These are phyloP conservation scores for Botryotinia calthae DNA, from an alignment of 2,329 filamentous ascomycete species.

Conservation along the genomic window DNA sequence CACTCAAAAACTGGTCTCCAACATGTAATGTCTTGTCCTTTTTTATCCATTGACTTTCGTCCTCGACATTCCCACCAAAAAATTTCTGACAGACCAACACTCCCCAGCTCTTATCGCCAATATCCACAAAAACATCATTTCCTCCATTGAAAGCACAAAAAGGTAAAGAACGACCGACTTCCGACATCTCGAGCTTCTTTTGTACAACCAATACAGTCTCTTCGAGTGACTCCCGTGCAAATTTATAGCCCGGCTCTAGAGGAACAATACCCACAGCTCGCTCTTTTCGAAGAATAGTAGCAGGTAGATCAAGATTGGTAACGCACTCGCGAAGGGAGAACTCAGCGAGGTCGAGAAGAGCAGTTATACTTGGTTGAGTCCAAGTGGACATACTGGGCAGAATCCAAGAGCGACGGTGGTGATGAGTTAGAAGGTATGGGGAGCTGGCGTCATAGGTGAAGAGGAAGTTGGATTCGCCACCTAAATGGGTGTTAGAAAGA, in stretches of 20 bases:
- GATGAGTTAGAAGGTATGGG: slow-evolving; percentile 65
- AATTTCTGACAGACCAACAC: slow-evolving; percentile 89
- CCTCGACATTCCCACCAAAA: slow-evolving; percentile 57
- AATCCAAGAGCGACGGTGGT: slow-evolving; percentile 67
- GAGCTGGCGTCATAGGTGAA: slow-evolving; percentile 71
- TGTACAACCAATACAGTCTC: slow-evolving; percentile 95
- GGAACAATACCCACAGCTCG: slow-evolving; percentile 78
- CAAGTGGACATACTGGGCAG: slow-evolving; percentile 75
- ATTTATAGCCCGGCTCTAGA: slow-evolving; percentile 59
- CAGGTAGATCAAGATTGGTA: slow-evolving; percentile 73
- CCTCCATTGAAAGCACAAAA: slow-evolving; percentile 99
- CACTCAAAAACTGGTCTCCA: slow-evolving; percentile 93
- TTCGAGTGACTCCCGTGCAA: slow-evolving; percentile 85
- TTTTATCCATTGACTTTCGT: slow-evolving; percentile 47
- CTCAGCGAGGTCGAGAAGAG: slow-evolving; percentile 87
- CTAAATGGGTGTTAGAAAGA: slow-evolving; percentile 26
- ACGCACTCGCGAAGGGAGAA: slow-evolving; percentile 79
- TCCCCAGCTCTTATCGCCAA: slow-evolving; percentile 96
- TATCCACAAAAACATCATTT: slow-evolving; percentile 97
- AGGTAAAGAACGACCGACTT: slow-evolving; percentile 66
- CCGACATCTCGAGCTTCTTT: slow-evolving; percentile 81
- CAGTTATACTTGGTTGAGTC: slow-evolving; percentile 72
- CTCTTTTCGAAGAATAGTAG: slow-evolving; percentile 80
- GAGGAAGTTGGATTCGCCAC: slow-evolving; percentile 93
- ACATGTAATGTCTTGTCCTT: slow-evolving; percentile 86